Evolutionary conservation across 2,329 filamentous ascomycete genomes (phyloP), one percentile per base, ranked within the genome.

Genomic region (Apiospora aurea): DNA sequence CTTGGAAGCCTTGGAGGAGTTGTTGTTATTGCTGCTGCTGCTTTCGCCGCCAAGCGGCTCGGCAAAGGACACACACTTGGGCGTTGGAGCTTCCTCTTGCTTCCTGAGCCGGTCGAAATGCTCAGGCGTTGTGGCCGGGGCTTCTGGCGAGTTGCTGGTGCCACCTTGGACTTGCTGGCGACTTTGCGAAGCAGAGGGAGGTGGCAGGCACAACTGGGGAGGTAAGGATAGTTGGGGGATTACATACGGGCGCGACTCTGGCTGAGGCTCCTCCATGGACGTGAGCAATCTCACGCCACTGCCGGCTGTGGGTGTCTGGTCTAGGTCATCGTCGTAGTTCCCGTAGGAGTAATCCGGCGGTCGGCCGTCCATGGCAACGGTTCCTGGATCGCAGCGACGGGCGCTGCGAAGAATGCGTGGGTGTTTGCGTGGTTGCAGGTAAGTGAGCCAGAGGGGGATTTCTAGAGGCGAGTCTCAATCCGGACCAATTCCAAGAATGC

Each of bases 201-300:
- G 76, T 68, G 76, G 78, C 61, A 74, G 70, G 53, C 74, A 38
- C 24, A 38, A 71, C 74, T 76, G 71, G 74, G 79, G 76, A 34
- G 69, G 61, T 64, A 70, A 72, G 71, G 70, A 68, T 47, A 76
- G 70, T 34, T 76, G 73, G 75, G 79, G 78, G 74, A 75, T 75
- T 82, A 91, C 89, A 84, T 91, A 91, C 89, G 87, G 84, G 79
- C 84, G 82, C 71, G 77, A 76, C 74, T 85, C 82, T 82, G 83
- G 77, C 61, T 82, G 73, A 44, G 86, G 82, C 67, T 90, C 89
- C 77, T 91, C 90, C 80, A 90, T 85, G 8, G 89, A 91, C 70
- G 89, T 91, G 82, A 92, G 82, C 76, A 92, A 82, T 77, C 90
- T 86, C 71, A 92, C 86, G 86, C 87, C 46, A 89, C 85, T 87